Evolutionary conservation across 1,284 basidiomycete species (phyloP).

Genomic region (Heterobasidion irregulare): DNA sequence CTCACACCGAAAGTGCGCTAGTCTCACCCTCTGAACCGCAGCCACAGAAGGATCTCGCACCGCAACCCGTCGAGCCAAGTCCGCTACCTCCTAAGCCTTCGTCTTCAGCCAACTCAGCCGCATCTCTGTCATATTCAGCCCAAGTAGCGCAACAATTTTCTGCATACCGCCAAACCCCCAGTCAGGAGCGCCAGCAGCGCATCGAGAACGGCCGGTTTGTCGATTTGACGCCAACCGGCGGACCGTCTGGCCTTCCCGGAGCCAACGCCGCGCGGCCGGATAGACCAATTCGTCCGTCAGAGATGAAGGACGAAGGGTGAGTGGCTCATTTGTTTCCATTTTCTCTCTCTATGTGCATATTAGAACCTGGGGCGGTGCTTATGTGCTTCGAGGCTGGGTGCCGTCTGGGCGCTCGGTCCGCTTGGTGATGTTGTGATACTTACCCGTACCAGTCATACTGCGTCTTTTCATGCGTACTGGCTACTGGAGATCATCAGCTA

Average conservation of each 20-base stretch:
- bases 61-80: neutral
- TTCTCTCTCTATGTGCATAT: conserved; percentile 12
- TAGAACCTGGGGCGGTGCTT: neutral
- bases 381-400: neutral
- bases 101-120: conserved; percentile 13
- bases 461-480: conserved; percentile 14
- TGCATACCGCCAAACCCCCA: conserved; percentile 57
- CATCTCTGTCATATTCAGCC: conserved; percentile 52
- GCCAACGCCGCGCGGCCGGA: conserved; percentile 2
- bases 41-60: conserved; percentile 2
- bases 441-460: conserved; percentile 10
- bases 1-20: conserved; percentile 3
- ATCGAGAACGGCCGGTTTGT: conserved; percentile 8
- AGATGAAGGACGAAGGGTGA: conserved; percentile 92
- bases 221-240: neutral
- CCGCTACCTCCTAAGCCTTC: conserved; percentile 19
- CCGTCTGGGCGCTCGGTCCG: conserved; percentile 6
- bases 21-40: neutral
- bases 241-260: neutral
- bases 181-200: conserved; percentile 54
- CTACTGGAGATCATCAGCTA: conserved; percentile 10
- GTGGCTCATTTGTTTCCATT: conserved; percentile 8
- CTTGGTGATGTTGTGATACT: conserved; percentile 10
- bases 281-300: conserved; percentile 49
- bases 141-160: conserved; percentile 69